Evolutionary conservation across 345 rosid genomes (phyloP), one percentile per base, ranked within the genome.

Genomic region (Noccaea bulbosa): DNA sequence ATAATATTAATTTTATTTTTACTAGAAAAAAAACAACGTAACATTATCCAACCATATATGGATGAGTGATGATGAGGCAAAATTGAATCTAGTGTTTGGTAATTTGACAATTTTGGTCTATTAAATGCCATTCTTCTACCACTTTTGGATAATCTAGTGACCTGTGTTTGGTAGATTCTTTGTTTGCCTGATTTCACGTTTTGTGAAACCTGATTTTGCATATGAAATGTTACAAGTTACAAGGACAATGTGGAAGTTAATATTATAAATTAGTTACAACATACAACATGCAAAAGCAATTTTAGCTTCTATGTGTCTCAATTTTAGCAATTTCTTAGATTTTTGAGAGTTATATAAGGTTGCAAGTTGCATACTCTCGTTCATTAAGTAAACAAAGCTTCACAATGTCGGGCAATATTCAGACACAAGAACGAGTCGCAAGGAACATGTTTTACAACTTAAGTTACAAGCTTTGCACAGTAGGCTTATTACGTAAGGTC

Each of bases 401-500:
- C 12, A 60, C 11, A 41, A 33, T 20, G 22, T 2, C 22, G 22
- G 22, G 22, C 2, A 20, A 20, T 20, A 20, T 20, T 20, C 22
- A 20, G 22, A 20, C 65, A 46, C 33, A 54, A 46, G 46, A 69
- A 14, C 73, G 6, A 27, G 17, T 47, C 27, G 11, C 24, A 57
- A 35, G 44, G 16, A 45, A 22, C 55, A 45, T 46, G 55, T 46
- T 27, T 20, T 39, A 66, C 70, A 51, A 24, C 10, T 9, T 47
- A 44, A 6, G 76, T 62, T 52, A 35, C 57, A 72, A 54, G 64
- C 54, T 63, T 55, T 43, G 32, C 55, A 72, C 56, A 41, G 40
- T 53, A 62, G 52, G 62, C 54, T 32, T 61, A 61, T 33, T 14
- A 52, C 15, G 15, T 16, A 35, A 61, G 67, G 20, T 11, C 72